Percentiles rank a stretch among this genome's conserved stretches.
phyloP scores from a whole-genome alignment of 2,329 filamentous ascomycete genomes.

The Pestalotiopsis sp. region DNA sequence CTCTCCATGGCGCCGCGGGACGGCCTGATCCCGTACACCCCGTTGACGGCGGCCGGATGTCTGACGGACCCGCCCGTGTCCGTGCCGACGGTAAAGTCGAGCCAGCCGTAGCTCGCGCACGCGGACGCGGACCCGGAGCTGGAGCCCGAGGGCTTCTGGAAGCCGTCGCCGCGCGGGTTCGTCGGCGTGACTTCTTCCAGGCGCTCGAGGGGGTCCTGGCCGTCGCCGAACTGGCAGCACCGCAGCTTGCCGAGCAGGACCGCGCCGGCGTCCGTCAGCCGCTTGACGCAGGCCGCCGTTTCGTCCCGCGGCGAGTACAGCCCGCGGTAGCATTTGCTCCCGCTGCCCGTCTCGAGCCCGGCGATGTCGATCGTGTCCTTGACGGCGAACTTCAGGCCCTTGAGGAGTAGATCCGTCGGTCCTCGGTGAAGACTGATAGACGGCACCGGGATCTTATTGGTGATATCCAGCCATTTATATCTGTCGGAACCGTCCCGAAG shows the following conservation, averaged over 20 bases:
- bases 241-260: slow-evolving; percentile 22
- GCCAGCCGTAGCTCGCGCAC: slow-evolving; percentile 18
- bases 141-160: slow-evolving; percentile 18
- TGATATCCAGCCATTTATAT: slow-evolving; percentile 15
- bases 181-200: slow-evolving; percentile 19
- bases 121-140: slow-evolving; percentile 19
- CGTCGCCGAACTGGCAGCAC: slow-evolving; percentile 19
- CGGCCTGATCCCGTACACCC: slow-evolving; percentile 19
- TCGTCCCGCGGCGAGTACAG: slow-evolving; percentile 11
- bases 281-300: slow-evolving; percentile 14
- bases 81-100: slow-evolving; percentile 21
- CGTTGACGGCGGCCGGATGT: slow-evolving; percentile 19
- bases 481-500: slow-evolving; percentile 3
- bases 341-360: slow-evolving; percentile 18
- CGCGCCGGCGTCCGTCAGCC: slow-evolving; percentile 18
- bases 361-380: slow-evolving; percentile 21
- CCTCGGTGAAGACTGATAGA: slow-evolving; percentile 13
- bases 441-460: slow-evolving; percentile 18
- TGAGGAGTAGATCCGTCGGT: slow-evolving; percentile 7
- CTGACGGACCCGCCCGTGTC: slow-evolving; percentile 22
- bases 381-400: slow-evolving; percentile 19
- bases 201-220: slow-evolving; percentile 19
- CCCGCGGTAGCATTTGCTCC: slow-evolving; percentile 16
- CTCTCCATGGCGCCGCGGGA: slow-evolving; percentile 11
- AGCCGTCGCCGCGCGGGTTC: slow-evolving; percentile 20